These are phyloP conservation scores for Coix lacrymajobi DNA, from an alignment of 176 grass and related monocot genomes.

Conservation along the genomic window DNA sequence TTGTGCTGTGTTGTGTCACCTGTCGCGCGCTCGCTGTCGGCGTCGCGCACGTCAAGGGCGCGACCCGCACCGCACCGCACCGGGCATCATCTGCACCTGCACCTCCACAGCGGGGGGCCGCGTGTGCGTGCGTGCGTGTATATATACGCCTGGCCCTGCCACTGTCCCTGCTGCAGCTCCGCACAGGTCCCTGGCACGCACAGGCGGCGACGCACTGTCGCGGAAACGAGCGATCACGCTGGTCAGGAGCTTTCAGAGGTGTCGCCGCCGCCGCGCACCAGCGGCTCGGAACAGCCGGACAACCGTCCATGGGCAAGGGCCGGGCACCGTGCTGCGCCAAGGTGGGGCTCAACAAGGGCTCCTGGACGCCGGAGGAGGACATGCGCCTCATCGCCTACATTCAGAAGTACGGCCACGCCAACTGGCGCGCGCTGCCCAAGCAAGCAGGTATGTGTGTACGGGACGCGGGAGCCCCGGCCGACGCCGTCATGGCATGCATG, in stretches of 20 bases:
- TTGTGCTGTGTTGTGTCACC: not conserved
- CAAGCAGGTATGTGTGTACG: slow-evolving; percentile 50
- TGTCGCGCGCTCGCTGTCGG: slow-evolving; percentile 12
- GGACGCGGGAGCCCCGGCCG: not conserved
- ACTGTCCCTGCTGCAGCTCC: slow-evolving; percentile 26
- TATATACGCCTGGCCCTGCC: slow-evolving; percentile 11
- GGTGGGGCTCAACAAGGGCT: slow-evolving; percentile 85
- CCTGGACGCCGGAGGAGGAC: slow-evolving; percentile 85
- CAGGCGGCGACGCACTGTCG: not conserved
- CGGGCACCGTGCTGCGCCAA: slow-evolving; percentile 87
- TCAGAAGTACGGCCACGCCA: slow-evolving; percentile 66
- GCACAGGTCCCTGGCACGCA: slow-evolving; percentile 5
- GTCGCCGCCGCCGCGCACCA: not conserved
- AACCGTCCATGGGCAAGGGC: slow-evolving; percentile 64
- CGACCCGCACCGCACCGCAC: not conserved
- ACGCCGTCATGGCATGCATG: not conserved
- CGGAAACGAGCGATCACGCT: not conserved
- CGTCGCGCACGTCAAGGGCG: not conserved
- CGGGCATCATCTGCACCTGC: too few relatives aligned
- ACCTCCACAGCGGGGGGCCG: not conserved
- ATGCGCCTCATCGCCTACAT: slow-evolving; percentile 70
- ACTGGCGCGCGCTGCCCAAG: slow-evolving; percentile 89
- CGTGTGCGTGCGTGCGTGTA: not conserved
- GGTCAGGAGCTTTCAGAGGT: not conserved
- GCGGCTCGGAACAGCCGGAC: too few relatives aligned